Base-by-base conservation (phyloP, 1,284 basidiomycete species). In the Boletus sp. region DNA sequence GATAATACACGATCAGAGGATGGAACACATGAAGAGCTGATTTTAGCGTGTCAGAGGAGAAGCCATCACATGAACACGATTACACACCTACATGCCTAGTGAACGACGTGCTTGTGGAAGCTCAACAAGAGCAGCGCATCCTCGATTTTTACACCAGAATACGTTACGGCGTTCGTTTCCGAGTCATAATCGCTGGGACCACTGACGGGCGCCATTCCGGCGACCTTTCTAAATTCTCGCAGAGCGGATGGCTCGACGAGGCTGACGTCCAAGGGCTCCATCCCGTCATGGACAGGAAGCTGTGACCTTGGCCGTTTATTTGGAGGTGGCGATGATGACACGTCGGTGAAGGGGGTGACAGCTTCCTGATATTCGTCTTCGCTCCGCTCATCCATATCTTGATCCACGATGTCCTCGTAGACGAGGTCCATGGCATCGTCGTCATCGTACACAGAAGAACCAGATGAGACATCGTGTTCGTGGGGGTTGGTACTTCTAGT, bases 331-430 rank as follows among this genome's bases (percentile, higher is more conserved):
- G 72, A 69, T n/a, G 78, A 76, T 16, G 79, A 80, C 17, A 74
- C 68, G 44, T 75, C 75, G 9, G 82, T 80, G 5, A 79, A 79
- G 10, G 84, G 84, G 0, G 84, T 87, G 23, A 86, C 78, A 14
- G 81, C 82, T 60, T 87, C 84, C 52, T 82, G 80, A 50, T 75
- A 75, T 38, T 84, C 82, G 41, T 86, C 82, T 32, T 84, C 82
- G 59, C 81, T 84, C 44, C 75, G 76, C 9, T 67, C 70, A 48
- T 80, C 75, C 55, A 76, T 66, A 37, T 77, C 69, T 23, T 68
- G 62, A 40, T 72, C 68, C 48, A 68, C 46, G 26, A 56, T 51
- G 16, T 68, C 65, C 42, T 63, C 67, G 38, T 61, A 65, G 29
- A 65, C 61, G 22, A 66, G 56, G 46, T 69, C 76, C 72, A 77